Base-by-base conservation (phyloP, 495 filamentous ascomycete genomes). In the Saxophila tyrrhenica region DNA sequence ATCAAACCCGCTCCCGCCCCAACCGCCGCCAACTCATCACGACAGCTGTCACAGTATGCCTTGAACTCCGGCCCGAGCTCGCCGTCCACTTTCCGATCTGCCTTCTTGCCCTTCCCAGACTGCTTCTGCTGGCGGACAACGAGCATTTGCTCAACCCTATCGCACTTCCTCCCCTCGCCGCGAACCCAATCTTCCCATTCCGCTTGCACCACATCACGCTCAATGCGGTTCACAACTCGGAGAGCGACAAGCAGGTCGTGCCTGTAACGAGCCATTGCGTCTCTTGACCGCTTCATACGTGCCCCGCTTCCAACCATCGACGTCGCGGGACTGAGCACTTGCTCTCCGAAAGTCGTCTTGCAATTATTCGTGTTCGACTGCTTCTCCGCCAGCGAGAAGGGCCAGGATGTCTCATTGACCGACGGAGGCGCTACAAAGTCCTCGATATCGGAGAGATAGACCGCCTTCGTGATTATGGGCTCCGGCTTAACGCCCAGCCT, bases 151-250 rank as follows among this genome's bases (percentile, higher is more conserved):
- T 74, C 72, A 2, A 87, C 76, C 62, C 79, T 74, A 44, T 75
- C 76, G 69, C 89, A 95, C 52, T 81, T 78, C 21, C 67, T 61
- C 50, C 73, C 75, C 70, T 96, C 90, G 39, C 82, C 80, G 3
- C 72, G 64, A 16, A 97, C 75, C 89, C 89, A 97, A 39, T 84
- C 83, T 70, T 94, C 89, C 83, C 87, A 98, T 70, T 96, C 90
- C 1, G 79, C 83, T 52, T 78, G 74, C 52, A 97, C 58, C 64
- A 94, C 82, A 65, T 96, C 91, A 49, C 73, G 70, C 71, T 98
- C 92, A 10, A 97, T 80, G 42, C 76, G 82, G 65, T 97, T 95
- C 48, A 98, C 82, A 2, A 96, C 78, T 5, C 90, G 82, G 70
- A 97, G 78, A 16, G 89, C 89, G 3, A 98, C 89, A 1, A 97